These are phyloP conservation scores for Trypanosomatidae sp. DNA, from an alignment of 208 protist species.

Conservation along the genomic window DNA sequence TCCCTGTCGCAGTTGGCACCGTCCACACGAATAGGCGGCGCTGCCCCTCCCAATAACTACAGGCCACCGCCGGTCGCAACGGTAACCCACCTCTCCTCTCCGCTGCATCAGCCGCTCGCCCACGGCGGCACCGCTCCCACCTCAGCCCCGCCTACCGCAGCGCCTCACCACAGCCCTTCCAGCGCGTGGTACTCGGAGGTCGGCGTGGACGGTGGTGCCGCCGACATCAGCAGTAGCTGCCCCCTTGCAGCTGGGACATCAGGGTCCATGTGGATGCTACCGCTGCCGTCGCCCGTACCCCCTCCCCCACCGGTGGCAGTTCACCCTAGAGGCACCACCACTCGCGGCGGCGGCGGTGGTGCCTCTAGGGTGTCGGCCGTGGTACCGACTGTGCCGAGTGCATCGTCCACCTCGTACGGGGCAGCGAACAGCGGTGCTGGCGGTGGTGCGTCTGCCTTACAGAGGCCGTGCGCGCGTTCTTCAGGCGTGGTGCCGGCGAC, in stretches of 20 bases:
- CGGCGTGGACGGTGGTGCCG: not conserved
- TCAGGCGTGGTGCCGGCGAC: not conserved
- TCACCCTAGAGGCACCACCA: not conserved
- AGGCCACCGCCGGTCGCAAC: not conserved
- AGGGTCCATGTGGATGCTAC: slow-evolving; percentile 7
- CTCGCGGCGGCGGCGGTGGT: not conserved
- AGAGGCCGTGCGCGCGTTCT: not conserved
- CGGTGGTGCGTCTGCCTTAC: slow-evolving; percentile 2
- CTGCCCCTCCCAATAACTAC: not conserved
- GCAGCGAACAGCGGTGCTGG: not conserved
- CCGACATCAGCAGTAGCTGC: not conserved
- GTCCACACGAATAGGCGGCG: not conserved
- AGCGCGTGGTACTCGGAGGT: slow-evolving; percentile 7
- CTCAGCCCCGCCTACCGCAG: not conserved
- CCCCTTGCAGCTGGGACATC: not conserved
- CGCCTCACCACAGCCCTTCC: slow-evolving; percentile 1
- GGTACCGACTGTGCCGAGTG: not conserved
- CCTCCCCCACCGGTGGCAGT: slow-evolving; percentile 14
- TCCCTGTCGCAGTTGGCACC: not conserved
- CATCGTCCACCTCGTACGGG: too few relatives aligned
- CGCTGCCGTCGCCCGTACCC: slow-evolving; percentile 10
- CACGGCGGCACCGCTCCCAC: not conserved
- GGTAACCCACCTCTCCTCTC: not conserved
- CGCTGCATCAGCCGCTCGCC: not conserved
- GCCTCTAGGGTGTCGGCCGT: not conserved